Conservation (phyloP, 495 filamentous ascomycete species). For the Friedmanniomyces simplex region DNA sequence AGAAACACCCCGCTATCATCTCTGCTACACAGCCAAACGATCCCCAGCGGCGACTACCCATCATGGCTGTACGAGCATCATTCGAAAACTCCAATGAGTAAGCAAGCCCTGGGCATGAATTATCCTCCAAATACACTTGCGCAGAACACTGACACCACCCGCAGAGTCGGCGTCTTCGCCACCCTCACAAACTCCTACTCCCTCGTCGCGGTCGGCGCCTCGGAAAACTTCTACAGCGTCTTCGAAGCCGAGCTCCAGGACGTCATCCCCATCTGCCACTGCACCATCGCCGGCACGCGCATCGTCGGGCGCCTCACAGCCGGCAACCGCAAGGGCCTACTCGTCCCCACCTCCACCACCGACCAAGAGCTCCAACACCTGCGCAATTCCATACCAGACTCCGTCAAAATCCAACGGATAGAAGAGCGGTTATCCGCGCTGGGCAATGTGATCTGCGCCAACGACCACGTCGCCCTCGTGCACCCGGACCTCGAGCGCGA, state of each 20-base stretch:
- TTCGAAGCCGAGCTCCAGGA: constrained; percentile 97
- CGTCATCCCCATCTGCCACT: constrained; percentile 93
- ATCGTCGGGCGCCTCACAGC: constrained; percentile 93
- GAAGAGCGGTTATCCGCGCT: constrained; percentile 93
- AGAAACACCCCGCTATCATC: not conserved
- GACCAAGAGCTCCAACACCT: constrained; percentile 97
- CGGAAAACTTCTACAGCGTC: constrained; percentile 96
- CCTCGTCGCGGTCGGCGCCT: constrained; percentile 83
- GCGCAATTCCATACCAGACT: constrained; percentile 83
- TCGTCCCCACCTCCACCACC: constrained; percentile 90
- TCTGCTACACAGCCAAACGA: not conserved
- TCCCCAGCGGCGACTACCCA: not conserved
- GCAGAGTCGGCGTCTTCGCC: constrained; percentile 88
- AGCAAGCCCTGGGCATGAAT: constrained; percentile 7
- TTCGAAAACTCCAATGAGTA: constrained; percentile 99
- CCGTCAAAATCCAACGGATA: constrained; percentile 85
- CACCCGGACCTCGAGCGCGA: constrained; percentile 97
- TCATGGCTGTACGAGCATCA: constrained; percentile 42
- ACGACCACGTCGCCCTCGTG: constrained; percentile 92
- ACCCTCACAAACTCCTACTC: constrained; percentile 95
- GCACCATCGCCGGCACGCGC: constrained; percentile 91
- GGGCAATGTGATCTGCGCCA: constrained; percentile 91
- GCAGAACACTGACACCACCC: not conserved
- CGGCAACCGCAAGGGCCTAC: constrained; percentile 91
- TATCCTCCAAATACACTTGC: not conserved